These are phyloP conservation scores for Alternaria ethzedia DNA, from an alignment of 2,329 filamentous ascomycete genomes.

Conservation along the genomic window DNA sequence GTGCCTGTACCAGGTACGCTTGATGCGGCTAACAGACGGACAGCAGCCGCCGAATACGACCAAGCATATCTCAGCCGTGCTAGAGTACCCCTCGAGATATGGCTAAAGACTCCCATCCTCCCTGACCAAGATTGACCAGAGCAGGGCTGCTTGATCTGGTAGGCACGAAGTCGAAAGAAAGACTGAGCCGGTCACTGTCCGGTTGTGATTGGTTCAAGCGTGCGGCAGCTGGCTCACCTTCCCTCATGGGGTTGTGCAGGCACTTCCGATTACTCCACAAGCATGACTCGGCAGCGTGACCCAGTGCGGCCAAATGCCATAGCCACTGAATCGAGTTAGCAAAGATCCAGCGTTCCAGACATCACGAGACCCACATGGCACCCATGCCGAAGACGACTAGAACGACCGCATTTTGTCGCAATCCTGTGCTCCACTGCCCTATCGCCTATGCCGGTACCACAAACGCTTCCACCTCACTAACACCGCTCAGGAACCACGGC, in stretches of 20 bases:
- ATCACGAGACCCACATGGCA: slow-evolving; percentile 1
- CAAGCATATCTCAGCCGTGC: not conserved
- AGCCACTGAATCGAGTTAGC: not conserved
- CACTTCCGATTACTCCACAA: not conserved
- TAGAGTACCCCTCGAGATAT: not conserved
- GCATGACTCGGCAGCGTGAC: not conserved
- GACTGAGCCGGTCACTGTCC: not conserved
- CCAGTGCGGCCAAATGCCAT: not conserved
- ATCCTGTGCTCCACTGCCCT: slow-evolving; percentile 13
- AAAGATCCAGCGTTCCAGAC: not conserved
- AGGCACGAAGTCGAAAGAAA: not conserved
- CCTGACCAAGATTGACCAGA: not conserved
- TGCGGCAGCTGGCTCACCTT: not conserved
- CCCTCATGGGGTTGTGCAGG: not conserved
- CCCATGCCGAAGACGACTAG: slow-evolving; percentile 22
- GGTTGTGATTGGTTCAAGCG: not conserved
- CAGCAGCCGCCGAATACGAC: slow-evolving; percentile 1
- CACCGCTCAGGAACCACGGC: slow-evolving; percentile 15
- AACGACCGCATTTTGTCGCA: slow-evolving; percentile 15
- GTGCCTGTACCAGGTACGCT: not conserved
- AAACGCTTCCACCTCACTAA: slow-evolving; percentile 22
- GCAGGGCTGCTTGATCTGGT: not conserved
- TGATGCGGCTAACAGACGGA: not conserved
- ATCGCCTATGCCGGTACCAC: slow-evolving; percentile 17
- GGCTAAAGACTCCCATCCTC: not conserved